Evolutionary conservation across 768 basidiomycete genomes (phyloP).

Genomic region (Suillus bovinus): DNA sequence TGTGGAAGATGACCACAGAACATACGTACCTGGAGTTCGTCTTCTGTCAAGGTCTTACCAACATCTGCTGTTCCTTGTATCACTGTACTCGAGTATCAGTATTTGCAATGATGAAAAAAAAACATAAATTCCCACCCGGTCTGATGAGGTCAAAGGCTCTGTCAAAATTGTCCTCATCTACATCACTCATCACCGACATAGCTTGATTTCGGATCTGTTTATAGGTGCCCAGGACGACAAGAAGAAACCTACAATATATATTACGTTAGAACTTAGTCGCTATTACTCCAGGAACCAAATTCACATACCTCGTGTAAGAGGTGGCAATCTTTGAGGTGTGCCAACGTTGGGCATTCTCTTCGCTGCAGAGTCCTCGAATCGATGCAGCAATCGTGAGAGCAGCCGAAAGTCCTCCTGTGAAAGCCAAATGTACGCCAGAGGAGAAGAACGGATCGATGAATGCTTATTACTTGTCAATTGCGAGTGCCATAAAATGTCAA

Average conservation of each 20-base stretch:
- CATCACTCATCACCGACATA: neutral
- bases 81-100: no score
- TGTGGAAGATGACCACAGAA: no score
- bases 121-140: no score
- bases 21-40: no score
- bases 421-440: slow-evolving; percentile 59
- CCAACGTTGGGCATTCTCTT: slow-evolving; percentile 49
- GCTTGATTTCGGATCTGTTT: slow-evolving; percentile 36
- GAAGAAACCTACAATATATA: slow-evolving; percentile 43
- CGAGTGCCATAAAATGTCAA: no score
- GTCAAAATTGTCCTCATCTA: neutral
- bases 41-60: no score
- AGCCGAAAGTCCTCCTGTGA: slow-evolving; percentile 62
- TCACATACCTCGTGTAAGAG: slow-evolving; percentile 54
- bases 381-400: slow-evolving; percentile 58
- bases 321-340: slow-evolving; percentile 56
- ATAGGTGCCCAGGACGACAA: slow-evolving; percentile 71
- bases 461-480: no score
- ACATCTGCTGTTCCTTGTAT: no score
- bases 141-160: no score
- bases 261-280: neutral
- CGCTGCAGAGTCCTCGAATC: slow-evolving; percentile 23
- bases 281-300: neutral
- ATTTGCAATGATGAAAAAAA: no score
- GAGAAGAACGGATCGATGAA: slow-evolving; percentile 34